Evolutionary conservation across 495 filamentous ascomycete genomes (phyloP).

Genomic region (Cryomyces minteri): DNA sequence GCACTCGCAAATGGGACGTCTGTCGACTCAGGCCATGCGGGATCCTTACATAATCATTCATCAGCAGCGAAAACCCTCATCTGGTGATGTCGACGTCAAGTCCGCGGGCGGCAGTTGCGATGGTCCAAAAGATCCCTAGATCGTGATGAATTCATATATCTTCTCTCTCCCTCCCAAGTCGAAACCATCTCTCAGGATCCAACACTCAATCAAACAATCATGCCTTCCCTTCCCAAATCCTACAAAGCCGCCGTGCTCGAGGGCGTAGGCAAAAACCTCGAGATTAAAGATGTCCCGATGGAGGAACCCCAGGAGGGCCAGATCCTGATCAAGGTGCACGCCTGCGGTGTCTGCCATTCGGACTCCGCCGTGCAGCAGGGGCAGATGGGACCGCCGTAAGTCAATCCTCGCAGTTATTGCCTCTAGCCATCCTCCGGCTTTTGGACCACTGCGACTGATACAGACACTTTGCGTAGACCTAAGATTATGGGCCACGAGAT

Average conservation of each 20-base stretch:
- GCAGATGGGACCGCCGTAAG: slow-evolving; percentile 13
- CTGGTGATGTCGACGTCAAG: no score
- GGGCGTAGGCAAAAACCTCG: slow-evolving; percentile 9
- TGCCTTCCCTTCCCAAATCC: slow-evolving; percentile 17
- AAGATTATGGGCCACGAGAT: slow-evolving; percentile 21
- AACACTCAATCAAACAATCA: slow-evolving; percentile 1
- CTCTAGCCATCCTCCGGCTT: no score
- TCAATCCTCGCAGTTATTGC: neutral
- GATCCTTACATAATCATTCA: no score
- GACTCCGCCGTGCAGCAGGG: slow-evolving; percentile 17
- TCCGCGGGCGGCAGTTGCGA: no score
- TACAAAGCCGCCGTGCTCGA: slow-evolving; percentile 22
- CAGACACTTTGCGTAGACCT: neutral
- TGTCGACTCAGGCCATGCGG: no score
- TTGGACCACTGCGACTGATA: no score
- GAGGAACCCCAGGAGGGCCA: slow-evolving; percentile 16
- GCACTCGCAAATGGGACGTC: no score
- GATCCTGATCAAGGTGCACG: slow-evolving; percentile 23
- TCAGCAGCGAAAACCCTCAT: no score
- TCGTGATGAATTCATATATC: no score
- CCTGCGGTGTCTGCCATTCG: slow-evolving; percentile 23
- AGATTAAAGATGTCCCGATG: slow-evolving; percentile 20
- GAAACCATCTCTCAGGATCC: no score
- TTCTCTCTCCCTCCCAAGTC: no score
- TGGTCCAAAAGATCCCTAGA: no score